A percentile compares a stretch with the other conserved stretches of the same genome.
These are phyloP conservation scores for Peronospora destructor DNA, from an alignment of 352 stramenopile genomes.

Conservation along the genomic window DNA sequence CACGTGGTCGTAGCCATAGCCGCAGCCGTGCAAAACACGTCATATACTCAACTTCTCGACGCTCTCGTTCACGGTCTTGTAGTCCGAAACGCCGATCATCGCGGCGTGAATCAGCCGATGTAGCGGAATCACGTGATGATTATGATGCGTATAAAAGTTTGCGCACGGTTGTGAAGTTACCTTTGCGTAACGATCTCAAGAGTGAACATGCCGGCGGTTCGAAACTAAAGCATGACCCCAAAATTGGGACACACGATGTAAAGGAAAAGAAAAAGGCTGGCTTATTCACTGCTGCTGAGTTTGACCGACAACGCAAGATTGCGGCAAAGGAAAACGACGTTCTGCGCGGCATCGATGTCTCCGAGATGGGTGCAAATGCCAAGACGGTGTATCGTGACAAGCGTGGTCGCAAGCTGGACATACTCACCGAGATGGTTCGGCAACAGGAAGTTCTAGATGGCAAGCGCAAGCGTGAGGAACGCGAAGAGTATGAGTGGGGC, in stretches of 20 bases:
- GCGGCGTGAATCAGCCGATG: slow-evolving; percentile 1
- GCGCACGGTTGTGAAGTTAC: not conserved
- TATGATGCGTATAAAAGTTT: not conserved
- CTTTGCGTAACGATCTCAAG: slow-evolving; percentile 2
- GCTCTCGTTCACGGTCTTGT: slow-evolving; percentile 26
- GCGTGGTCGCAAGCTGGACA: slow-evolving; percentile 76
- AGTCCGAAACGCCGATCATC: slow-evolving; percentile 10
- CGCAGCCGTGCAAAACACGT: slow-evolving; percentile 3
- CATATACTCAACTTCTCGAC: slow-evolving; percentile 8
- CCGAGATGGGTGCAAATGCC: slow-evolving; percentile 66
- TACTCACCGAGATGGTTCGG: slow-evolving; percentile 78
- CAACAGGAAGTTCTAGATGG: slow-evolving; percentile 75
- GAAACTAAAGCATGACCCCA: slow-evolving; percentile 7
- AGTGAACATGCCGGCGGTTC: not conserved
- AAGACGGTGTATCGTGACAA: slow-evolving; percentile 84
- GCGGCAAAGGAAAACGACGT: slow-evolving; percentile 50
- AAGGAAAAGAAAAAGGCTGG: slow-evolving; percentile 38
- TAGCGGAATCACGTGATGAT: slow-evolving; percentile 1
- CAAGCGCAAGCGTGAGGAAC: slow-evolving; percentile 67
- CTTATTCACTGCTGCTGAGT: slow-evolving; percentile 64
- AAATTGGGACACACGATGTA: not conserved
- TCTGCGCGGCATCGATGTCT: slow-evolving; percentile 37
- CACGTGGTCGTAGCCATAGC: slow-evolving; percentile 6
- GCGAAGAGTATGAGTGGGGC: slow-evolving; percentile 80
- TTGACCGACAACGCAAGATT: slow-evolving; percentile 48